Percentiles rank a stretch among this genome's conserved stretches.
Evolutionary conservation across 2,329 filamentous ascomycete genomes (phyloP).

Genomic region (Periglandula ipomoeae): DNA sequence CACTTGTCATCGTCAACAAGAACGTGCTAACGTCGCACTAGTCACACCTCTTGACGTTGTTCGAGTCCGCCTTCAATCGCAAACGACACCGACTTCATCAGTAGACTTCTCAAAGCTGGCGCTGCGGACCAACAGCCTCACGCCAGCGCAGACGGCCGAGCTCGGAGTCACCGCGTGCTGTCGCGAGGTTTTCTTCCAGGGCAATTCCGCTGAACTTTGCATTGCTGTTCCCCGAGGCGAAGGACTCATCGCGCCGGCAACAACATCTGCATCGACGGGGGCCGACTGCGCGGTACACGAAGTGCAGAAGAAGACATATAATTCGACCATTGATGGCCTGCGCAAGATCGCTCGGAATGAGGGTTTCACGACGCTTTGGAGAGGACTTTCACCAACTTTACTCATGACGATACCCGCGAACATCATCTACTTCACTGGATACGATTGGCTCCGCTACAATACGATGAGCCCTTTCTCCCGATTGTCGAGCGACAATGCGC

Average conservation of each 20-base stretch:
- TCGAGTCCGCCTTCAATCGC: slow-evolving; percentile 86
- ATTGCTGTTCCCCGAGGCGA: slow-evolving; percentile 56
- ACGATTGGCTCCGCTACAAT: slow-evolving; percentile 83
- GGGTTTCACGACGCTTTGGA: slow-evolving; percentile 78
- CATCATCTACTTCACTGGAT: slow-evolving; percentile 97
- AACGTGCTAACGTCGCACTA: slow-evolving; percentile 23
- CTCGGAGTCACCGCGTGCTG: slow-evolving; percentile 92
- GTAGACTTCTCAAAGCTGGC: slow-evolving; percentile 48
- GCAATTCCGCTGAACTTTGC: slow-evolving; percentile 74
- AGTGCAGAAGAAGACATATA: slow-evolving; percentile 72
- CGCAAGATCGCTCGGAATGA: slow-evolving; percentile 94
- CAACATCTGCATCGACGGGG: slow-evolving; percentile 34
- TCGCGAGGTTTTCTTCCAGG: slow-evolving; percentile 93
- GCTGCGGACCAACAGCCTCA: slow-evolving; percentile 47
- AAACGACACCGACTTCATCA: slow-evolving; percentile 43
- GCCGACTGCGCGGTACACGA: slow-evolving; percentile 81
- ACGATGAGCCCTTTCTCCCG: slow-evolving; percentile 60
- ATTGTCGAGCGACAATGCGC: slow-evolving; percentile 61
- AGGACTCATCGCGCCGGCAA: slow-evolving; percentile 26
- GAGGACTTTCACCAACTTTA: slow-evolving; percentile 86
- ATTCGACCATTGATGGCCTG: slow-evolving; percentile 83
- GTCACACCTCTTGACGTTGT: slow-evolving; percentile 96
- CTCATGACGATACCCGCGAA: slow-evolving; percentile 92
- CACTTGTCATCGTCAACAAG: not conserved
- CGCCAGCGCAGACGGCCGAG: slow-evolving; percentile 64